phyloP scores from a whole-genome alignment of 768 basidiomycete genomes.

The Naganishia onofrii region DNA sequence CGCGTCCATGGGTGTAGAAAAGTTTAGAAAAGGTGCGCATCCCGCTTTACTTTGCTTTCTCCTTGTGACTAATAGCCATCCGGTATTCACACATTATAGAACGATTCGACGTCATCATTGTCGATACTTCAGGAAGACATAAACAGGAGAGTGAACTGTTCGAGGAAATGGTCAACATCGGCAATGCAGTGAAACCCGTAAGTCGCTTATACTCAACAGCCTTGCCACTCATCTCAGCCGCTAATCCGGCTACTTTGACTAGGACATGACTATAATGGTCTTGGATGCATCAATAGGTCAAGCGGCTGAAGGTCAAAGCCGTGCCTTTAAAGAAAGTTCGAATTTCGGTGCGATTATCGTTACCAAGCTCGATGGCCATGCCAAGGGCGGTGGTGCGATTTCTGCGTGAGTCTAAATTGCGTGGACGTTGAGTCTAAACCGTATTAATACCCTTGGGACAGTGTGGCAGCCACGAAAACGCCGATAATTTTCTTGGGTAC shows the following conservation, averaged over 20 bases:
- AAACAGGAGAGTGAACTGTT: constrained; percentile 96
- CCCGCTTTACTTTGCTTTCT: background rate
- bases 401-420: constrained; percentile 81
- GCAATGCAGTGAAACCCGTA: constrained; percentile 81
- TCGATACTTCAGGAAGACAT: constrained; percentile 95
- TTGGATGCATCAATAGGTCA: constrained; percentile 98
- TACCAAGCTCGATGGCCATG: constrained; percentile 99
- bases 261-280: constrained; percentile 87
- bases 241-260: background rate
- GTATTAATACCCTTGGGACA: too few species aligned
- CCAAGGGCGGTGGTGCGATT: constrained; percentile 97
- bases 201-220: constrained; percentile 13
- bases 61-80: background rate
- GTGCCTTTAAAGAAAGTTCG: constrained; percentile 95
- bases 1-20: constrained; percentile 87
- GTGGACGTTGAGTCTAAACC: too few species aligned
- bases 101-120: constrained; percentile 95
- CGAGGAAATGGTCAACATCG: constrained; percentile 96
- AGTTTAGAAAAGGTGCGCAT: constrained; percentile 75
- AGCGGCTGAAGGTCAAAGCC: constrained; percentile 92
- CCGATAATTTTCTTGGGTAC: constrained; percentile 98
- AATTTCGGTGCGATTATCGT: constrained; percentile 99
- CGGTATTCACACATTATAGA: constrained; percentile 55
- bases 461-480: constrained; percentile 96
- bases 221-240: background rate